phyloP scores from a whole-genome alignment of 2,329 filamentous ascomycete genomes.

The Verticillium klebahnii region DNA sequence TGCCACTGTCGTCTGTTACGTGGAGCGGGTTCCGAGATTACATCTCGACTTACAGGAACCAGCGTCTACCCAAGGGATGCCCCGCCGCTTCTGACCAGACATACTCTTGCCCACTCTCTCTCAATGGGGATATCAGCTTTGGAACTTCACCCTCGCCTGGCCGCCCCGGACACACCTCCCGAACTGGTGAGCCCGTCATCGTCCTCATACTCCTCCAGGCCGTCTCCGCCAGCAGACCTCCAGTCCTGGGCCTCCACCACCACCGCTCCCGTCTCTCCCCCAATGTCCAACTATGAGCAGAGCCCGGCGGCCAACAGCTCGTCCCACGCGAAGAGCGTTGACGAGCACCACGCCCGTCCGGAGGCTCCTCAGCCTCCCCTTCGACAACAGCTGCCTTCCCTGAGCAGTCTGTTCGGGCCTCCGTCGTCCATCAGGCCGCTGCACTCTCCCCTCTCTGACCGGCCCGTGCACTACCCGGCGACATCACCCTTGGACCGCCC shows the following conservation, averaged over 20 bases:
- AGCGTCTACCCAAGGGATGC: neutral
- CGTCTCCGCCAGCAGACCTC: conserved; percentile 34
- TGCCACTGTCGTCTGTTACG: neutral
- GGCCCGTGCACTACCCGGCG: conserved; percentile 34
- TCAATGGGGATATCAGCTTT: conserved; percentile 53
- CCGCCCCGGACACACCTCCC: conserved; percentile 49
- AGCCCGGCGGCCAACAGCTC: conserved; percentile 38
- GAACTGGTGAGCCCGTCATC: conserved; percentile 49
- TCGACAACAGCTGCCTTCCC: conserved; percentile 48
- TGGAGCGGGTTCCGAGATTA: neutral
- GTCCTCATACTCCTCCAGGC: conserved; percentile 41
- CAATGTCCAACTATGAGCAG: conserved; percentile 56
- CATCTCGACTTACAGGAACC: neutral
- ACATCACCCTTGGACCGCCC: conserved; percentile 45
- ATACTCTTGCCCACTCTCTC: conserved; percentile 21
- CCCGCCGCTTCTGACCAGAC: neutral
- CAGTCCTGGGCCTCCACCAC: conserved; percentile 36
- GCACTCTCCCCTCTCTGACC: conserved; percentile 42
- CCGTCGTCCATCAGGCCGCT: conserved; percentile 36
- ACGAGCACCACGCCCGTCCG: conserved; percentile 29
- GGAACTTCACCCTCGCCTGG: conserved; percentile 46
- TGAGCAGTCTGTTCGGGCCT: conserved; percentile 54
- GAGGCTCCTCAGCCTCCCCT: conserved; percentile 24
- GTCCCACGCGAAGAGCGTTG: conserved; percentile 29
- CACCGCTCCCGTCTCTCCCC: conserved; percentile 41